Evolutionary conservation across 352 stramenopile genomes (phyloP).

Genomic region (Phytophthora pinifolia): DNA sequence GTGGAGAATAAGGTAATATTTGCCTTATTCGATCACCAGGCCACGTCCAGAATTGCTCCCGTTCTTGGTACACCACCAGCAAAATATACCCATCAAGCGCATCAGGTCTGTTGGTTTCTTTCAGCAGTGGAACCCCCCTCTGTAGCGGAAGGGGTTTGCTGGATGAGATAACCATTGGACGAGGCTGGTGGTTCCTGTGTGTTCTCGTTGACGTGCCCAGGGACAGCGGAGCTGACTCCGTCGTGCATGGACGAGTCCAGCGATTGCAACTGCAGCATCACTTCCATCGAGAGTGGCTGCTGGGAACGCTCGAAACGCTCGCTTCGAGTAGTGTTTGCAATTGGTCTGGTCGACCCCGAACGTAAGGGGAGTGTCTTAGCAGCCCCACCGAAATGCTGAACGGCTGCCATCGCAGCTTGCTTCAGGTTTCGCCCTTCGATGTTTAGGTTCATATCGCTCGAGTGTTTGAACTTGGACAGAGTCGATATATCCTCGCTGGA

Average conservation of each 20-base stretch:
- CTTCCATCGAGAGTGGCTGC: conserved; percentile 31
- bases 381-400: conserved; percentile 37
- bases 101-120: conserved; percentile 12
- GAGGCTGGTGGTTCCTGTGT: conserved; percentile 10
- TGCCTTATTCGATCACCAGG: not conserved
- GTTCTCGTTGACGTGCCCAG: conserved; percentile 2
- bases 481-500: conserved; percentile 42
- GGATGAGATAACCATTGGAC: conserved; percentile 25
- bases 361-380: conserved; percentile 3
- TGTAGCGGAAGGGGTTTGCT: conserved; percentile 8
- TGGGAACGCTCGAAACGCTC: conserved; percentile 25
- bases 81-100: not conserved
- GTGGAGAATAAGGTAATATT: conserved; percentile 8
- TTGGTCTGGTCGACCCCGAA: conserved; percentile 2
- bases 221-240: not conserved
- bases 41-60: not conserved
- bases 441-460: conserved; percentile 56
- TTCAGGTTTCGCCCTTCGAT: conserved; percentile 62
- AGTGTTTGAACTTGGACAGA: conserved; percentile 68
- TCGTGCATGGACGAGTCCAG: conserved; percentile 31
- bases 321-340: not conserved
- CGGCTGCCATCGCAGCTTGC: conserved; percentile 48
- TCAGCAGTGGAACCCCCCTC: conserved; percentile 1
- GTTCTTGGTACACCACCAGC: not conserved
- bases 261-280: conserved; percentile 34